Base-by-base conservation (phyloP, 352 stramenopile species). In the Phytophthora citrophthora region DNA sequence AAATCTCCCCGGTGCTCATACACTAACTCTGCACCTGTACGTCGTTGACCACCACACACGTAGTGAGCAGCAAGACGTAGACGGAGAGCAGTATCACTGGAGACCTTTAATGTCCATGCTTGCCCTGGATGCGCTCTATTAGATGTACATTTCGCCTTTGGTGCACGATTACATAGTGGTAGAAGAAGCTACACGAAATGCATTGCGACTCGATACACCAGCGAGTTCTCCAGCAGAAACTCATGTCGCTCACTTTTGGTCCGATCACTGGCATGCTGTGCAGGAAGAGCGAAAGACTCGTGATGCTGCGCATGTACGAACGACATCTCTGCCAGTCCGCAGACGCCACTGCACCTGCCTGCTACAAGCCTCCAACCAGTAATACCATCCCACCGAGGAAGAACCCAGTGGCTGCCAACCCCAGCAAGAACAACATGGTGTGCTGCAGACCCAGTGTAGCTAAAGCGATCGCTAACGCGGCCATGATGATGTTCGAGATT, bases 261-360 rank as follows among this genome's bases (percentile, higher is more conserved):
- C 48, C 74, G 53, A 86, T 55, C 13, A 93, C 68, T 2, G 87
- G 85, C 24, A 95, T 65, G 15, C 72, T 79, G 31, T 83, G 81
- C 36, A 95, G 63, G 46, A 95, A 92, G 16, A 94, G 74, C 48
- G 87, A 94, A 13, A 95, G 68, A 49, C 85, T 93, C 23, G 83
- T 90, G 54, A 93, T 89, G 54, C 76, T 92, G 56, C 84, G 87
- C 34, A 93, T 48, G 29, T 85, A 95, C 12, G 76, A 82, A 12
- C 74, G 68, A 54, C 83, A 95, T 26, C 86, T 82, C 23, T 83
- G 59, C 83, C 87, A 93, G 54, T 94, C 86, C 32, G 76, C 56
- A 5, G 80, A 82, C 1, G 84, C 81, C 1, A 79, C 59, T 1
- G 43, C 57, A 4, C 72, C 71, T 9, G 76, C 80, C 60, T 89